Percentiles rank a stretch among this genome's conserved stretches.
phyloP scores from a whole-genome alignment of 176 grass and related monocot species.

The maize (Zea mays) region Zm-B73-REFERENCE-NAM-5.0 NC_050098.1:229582001-229582500 shows the following conservation, averaged over 20 bases:
- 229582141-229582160: no score
- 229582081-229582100: constrained; percentile 74
- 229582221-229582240: constrained; percentile 70
- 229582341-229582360: not conserved
- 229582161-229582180: not conserved
- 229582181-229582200: no score
- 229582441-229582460: not conserved
- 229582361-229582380: not conserved
- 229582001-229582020: constrained; percentile 68
- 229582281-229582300: constrained; percentile 63
- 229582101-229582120: constrained; percentile 79
- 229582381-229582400: constrained; percentile 83
- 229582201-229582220: constrained; percentile 74
- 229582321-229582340: not conserved
- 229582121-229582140: not conserved
- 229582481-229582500: not conserved
- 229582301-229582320: not conserved
- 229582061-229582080: constrained; percentile 70
- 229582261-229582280: constrained; percentile 53
- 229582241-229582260: constrained; percentile 62
- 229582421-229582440: constrained; percentile 75
- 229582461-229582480: not conserved
- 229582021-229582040: constrained; percentile 56
- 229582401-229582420: constrained; percentile 84
- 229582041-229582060: constrained; percentile 40